A percentile compares a stretch with the other conserved stretches of the same genome.
Conservation (phyloP, 345 rosid species). For the Linum usitatissimum region DNA sequence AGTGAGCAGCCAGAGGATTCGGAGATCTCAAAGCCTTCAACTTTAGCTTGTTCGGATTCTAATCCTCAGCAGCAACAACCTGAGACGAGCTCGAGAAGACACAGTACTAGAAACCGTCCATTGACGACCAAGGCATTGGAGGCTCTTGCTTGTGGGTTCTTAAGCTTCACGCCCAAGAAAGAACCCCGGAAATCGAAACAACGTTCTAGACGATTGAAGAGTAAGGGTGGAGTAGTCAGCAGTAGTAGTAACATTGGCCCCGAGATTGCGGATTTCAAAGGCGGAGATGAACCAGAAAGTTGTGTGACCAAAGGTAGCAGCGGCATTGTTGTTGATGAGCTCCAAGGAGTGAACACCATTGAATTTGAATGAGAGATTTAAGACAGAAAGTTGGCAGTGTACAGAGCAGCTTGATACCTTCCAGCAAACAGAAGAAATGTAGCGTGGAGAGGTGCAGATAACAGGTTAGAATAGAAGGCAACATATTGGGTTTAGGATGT, state of each 20-base stretch:
- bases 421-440: not conserved
- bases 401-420: not conserved
- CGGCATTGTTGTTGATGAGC: constrained; percentile 5
- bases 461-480: not conserved
- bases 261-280: constrained; percentile 9
- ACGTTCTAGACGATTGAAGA: constrained; percentile 18
- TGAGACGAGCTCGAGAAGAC: constrained; percentile 27
- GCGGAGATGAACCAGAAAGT: constrained; percentile 5
- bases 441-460: not conserved
- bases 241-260: constrained; percentile 4
- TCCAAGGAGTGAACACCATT: not conserved
- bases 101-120: constrained; percentile 44
- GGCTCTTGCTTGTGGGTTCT: constrained; percentile 40
- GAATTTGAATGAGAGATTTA: not conserved
- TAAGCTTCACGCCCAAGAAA: constrained; percentile 28
- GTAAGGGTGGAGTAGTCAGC: constrained; percentile 1
- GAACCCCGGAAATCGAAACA: constrained; percentile 12
- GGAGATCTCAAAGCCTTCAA: not conserved
- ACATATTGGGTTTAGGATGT: not conserved
- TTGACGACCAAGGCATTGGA: constrained; percentile 49
- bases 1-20: constrained; percentile 9
- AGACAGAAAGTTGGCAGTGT: not conserved
- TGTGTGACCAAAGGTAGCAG: constrained; percentile 7
- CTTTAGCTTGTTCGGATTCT: not conserved
- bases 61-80: constrained; percentile 21